Evolutionary conservation across 1,284 basidiomycete species (phyloP).

Genomic region (Takashimella tepidaria): DNA sequence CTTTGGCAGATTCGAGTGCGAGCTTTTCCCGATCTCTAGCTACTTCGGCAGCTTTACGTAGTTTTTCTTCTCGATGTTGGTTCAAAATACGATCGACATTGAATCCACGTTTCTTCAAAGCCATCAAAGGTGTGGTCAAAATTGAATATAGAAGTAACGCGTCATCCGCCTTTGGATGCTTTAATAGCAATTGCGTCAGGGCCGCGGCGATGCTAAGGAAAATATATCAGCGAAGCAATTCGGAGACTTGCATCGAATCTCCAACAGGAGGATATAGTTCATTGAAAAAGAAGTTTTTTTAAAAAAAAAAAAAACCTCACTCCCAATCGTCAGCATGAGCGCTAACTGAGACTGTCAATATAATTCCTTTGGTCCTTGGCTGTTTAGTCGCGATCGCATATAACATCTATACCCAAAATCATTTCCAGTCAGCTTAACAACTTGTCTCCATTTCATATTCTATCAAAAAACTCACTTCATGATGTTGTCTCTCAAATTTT

Average conservation of each 20-base stretch:
- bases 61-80: slow-evolving; percentile 69
- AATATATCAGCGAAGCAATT: background rate
- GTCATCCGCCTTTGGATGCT: slow-evolving; percentile 71
- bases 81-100: slow-evolving; percentile 82
- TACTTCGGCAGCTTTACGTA: slow-evolving; percentile 53
- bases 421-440: slow-evolving; percentile 1
- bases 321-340: slow-evolving; percentile 86
- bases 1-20: slow-evolving; percentile 24
- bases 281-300: background rate
- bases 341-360: slow-evolving; percentile 69
- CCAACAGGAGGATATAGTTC: background rate
- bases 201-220: slow-evolving; percentile 70
- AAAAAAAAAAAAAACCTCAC: slow-evolving; percentile 53
- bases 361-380: slow-evolving; percentile 55
- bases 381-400: slow-evolving; percentile 66
- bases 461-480: slow-evolving; percentile 46
- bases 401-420: slow-evolving; percentile 48
- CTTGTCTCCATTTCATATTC: background rate
- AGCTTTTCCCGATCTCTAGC: slow-evolving; percentile 48
- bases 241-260: too few species aligned
- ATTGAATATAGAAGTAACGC: slow-evolving; percentile 69
- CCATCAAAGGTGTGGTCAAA: slow-evolving; percentile 78
- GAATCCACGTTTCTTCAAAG: slow-evolving; percentile 64
- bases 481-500: slow-evolving; percentile 25
- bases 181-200: slow-evolving; percentile 58